Conservation (phyloP, 2,329 filamentous ascomycete species). For the Exophiala oligosperma region DNA sequence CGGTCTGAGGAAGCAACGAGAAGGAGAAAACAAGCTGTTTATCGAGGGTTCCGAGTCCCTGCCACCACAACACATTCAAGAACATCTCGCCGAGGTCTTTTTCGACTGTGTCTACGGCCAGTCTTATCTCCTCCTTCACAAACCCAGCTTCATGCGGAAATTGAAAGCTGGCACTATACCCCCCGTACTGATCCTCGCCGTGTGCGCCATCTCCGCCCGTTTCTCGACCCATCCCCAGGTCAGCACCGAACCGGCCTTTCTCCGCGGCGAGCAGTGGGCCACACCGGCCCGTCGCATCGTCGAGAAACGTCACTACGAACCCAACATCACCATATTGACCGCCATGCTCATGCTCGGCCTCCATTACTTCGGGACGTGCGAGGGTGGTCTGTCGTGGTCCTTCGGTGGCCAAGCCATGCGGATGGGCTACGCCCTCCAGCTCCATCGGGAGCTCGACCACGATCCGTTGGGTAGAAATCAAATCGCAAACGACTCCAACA, state of each 20-base stretch:
- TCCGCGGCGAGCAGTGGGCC: constrained; percentile 90
- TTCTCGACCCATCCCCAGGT: constrained; percentile 88
- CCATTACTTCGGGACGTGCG: constrained; percentile 95
- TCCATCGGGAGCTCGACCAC: constrained; percentile 87
- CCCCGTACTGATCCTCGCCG: constrained; percentile 86
- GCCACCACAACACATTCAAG: constrained; percentile 82
- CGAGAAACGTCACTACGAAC: constrained; percentile 83
- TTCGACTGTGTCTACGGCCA: constrained; percentile 97
- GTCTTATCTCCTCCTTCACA: constrained; percentile 90
- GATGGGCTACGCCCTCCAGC: constrained; percentile 93
- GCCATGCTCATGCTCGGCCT: constrained; percentile 85
- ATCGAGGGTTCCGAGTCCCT: constrained; percentile 80
- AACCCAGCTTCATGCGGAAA: constrained; percentile 94
- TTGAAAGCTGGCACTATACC: constrained; percentile 73
- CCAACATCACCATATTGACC: constrained; percentile 93
- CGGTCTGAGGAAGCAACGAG: constrained; percentile 61
- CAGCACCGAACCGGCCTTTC: constrained; percentile 73
- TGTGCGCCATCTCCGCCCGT: constrained; percentile 91
- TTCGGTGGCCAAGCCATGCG: constrained; percentile 91
- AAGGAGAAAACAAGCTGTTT: constrained; percentile 71
- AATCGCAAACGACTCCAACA: constrained; percentile 34
- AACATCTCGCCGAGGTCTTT: constrained; percentile 90
- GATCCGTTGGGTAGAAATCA: constrained; percentile 67
- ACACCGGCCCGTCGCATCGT: constrained; percentile 83
- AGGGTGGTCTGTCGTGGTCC: constrained; percentile 94